Evolutionary conservation across 2,329 filamentous ascomycete species (phyloP).

Genomic region (Ascochyta koolunga): DNA sequence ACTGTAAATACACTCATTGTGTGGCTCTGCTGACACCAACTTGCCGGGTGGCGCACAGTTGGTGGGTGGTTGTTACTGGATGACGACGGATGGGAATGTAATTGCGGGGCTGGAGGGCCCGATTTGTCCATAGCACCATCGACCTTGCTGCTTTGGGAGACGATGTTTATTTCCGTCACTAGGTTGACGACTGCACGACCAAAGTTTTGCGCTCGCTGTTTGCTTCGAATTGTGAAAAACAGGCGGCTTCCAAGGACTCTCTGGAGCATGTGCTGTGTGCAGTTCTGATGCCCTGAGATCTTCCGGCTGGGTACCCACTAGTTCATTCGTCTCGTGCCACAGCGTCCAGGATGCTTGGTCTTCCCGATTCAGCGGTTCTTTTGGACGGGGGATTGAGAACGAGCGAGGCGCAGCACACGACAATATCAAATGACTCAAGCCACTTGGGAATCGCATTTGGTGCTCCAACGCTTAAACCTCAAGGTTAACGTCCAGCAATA

Average conservation of each 20-base stretch:
- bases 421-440: not conserved
- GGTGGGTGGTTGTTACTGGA: constrained; percentile 12
- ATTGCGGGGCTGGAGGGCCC: constrained; percentile 4
- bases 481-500: not conserved
- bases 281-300: not conserved
- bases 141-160: constrained; percentile 1
- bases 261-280: not conserved
- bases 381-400: not conserved
- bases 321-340: not conserved
- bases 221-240: not conserved
- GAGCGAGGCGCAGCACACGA: constrained; percentile 4
- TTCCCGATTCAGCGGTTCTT: constrained; percentile 12
- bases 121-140: constrained; percentile 2
- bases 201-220: constrained; percentile 9
- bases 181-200: constrained; percentile 10
- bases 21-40: constrained; percentile 18
- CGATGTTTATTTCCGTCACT: constrained; percentile 10
- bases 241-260: not conserved
- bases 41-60: constrained; percentile 13
- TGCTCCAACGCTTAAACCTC: not conserved
- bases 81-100: constrained; percentile 8
- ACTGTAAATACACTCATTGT: constrained; percentile 14
- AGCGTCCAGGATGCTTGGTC: not conserved
- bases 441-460: not conserved
- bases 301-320: not conserved